phyloP scores from a whole-genome alignment of 257 asterid genomes.

The Solanum bulbocastanum region DNA sequence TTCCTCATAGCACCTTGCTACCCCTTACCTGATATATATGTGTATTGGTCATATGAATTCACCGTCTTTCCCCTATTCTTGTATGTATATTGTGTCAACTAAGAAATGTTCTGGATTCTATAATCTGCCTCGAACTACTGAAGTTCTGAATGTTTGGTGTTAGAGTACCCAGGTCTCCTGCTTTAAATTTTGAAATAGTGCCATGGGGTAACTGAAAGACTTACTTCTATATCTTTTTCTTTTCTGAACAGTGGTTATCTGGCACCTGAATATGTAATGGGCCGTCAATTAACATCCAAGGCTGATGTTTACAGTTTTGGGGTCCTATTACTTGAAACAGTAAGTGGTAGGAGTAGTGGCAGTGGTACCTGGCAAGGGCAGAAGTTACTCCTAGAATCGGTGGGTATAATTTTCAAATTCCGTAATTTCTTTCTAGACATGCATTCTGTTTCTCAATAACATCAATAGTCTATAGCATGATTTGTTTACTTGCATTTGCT shows the following conservation, averaged over 20 bases:
- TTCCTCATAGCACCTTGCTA: neutral
- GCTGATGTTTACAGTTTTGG: conserved; percentile 95
- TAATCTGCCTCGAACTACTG: neutral
- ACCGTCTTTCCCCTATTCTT: neutral
- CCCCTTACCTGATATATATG: neutral
- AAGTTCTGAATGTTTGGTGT: neutral
- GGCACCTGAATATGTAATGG: conserved; percentile 96
- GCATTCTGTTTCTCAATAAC: neutral
- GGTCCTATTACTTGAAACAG: conserved; percentile 63
- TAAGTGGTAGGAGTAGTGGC: conserved; percentile 68
- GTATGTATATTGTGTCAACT: neutral
- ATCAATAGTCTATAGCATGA: neutral
- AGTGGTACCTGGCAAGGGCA: conserved; percentile 44
- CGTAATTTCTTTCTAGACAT: neutral
- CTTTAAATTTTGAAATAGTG: neutral
- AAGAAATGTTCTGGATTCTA: neutral
- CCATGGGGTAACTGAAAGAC: neutral
- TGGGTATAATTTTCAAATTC: conserved; percentile 20
- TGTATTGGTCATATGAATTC: neutral
- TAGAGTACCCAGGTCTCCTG: neutral
- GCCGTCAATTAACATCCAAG: conserved; percentile 82
- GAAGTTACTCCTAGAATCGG: conserved; percentile 72
- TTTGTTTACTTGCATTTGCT: neutral
- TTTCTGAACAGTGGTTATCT: conserved; percentile 73
- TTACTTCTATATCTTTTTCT: neutral